Evolutionary conservation across 306 rosid genomes (phyloP).

Genomic region (Trifolium dubium): DNA sequence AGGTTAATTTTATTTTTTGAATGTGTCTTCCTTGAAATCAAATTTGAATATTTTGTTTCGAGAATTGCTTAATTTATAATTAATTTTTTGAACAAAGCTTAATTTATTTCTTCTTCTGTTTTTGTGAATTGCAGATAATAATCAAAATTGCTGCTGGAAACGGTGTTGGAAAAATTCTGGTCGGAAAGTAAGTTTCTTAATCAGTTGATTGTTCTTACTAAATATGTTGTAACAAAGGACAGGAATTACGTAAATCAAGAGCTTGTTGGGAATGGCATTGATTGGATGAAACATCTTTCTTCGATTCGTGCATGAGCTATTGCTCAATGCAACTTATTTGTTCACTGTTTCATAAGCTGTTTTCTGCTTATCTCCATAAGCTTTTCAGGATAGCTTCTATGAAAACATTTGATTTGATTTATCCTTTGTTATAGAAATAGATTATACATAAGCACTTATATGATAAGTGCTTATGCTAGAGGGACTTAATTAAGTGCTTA

Average conservation of each 20-base stretch:
- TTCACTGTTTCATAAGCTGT: too few species aligned
- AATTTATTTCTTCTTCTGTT: conserved; percentile 1
- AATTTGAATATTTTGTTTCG: conserved; percentile 4
- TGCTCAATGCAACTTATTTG: background rate
- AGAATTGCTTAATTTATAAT: conserved; percentile 25
- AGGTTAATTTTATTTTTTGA: conserved; percentile 51
- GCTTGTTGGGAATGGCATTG: background rate
- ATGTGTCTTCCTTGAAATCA: background rate
- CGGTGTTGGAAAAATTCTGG: conserved; percentile 90
- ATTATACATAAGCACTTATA: too few species aligned
- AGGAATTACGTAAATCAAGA: conserved; percentile 33
- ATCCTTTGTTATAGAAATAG: too few species aligned
- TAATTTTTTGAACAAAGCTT: background rate
- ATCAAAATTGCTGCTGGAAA: conserved; percentile 96
- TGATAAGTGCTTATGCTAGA: too few species aligned
- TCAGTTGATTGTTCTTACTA: conserved; percentile 32
- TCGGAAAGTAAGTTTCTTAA: conserved; percentile 78
- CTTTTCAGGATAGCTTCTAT: too few species aligned
- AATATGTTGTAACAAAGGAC: conserved; percentile 24
- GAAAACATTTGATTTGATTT: too few species aligned
- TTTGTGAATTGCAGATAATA: conserved; percentile 66
- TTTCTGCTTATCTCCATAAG: too few species aligned
- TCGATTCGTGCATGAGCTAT: conserved; percentile 14
- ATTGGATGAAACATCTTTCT: conserved; percentile 22
- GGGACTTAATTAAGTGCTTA: too few species aligned